Evolutionary conservation across 169 alveolate species (phyloP), one percentile per base, ranked within the genome.

Genomic region (Blepharisma undulans): DNA sequence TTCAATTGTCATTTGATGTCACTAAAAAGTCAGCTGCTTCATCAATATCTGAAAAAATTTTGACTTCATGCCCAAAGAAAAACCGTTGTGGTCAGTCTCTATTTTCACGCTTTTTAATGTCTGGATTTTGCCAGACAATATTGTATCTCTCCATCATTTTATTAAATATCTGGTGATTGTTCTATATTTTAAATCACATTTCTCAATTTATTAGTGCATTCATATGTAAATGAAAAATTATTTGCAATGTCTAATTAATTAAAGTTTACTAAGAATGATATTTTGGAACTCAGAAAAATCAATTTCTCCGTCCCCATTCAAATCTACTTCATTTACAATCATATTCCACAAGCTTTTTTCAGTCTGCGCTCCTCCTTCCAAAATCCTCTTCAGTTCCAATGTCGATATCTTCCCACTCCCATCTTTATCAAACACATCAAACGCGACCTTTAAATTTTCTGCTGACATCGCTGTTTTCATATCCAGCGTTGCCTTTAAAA

Each of bases 351-450:
- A 18, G 79, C 36, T 27, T n/a, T 86, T 32, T 25, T 86, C 29
- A 19, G 76, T n/a, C 22, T 60, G 29, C 29, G 34, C 84, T 72
- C 74, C 82, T 25, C 61, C 72, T 30, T 84, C 91, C 25, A 86
- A n/a, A 25, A 71, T 29, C 84, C 72, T 84, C 84, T 86, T 61
- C 8, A 86, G 59, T 10, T 86, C 91, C 22, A 2, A n/a, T n/a
- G 74, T 84, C n/a, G 72, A 22, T 22, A 86, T 86, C 14, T 61
- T 86, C 7, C 91, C 74, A 48, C 87, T 71, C 6, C 93, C 91
- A 74, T 92, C 96, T 72, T 84, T 90, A 91, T 93, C 96, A 89
- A 93, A 91, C 90, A 87, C 80, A 29, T 88, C 89, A 77, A 93
- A 93, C 2, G 95, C 96, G 1, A 36, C 80, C 59, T 79, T 34